Evolutionary conservation across 2,329 filamentous ascomycete species (phyloP), one percentile per base, ranked within the genome.

Genomic region (Colletotrichum destructivum): DNA sequence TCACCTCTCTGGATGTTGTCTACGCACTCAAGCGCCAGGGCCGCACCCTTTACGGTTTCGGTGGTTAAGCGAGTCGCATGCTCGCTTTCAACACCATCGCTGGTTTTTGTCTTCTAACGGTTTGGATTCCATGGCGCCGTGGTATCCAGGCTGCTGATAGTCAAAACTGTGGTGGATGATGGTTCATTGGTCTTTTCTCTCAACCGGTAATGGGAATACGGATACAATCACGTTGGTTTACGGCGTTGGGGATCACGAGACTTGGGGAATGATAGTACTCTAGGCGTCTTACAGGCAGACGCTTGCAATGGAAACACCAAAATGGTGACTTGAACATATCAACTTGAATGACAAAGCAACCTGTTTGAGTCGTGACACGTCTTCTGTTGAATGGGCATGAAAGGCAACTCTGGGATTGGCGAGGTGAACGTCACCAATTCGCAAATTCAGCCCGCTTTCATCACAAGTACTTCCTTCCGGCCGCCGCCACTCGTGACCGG

Each of bases 31-130:
- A 92, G 88, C 86, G 90, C 83, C 90, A 92, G 85, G 90, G 90
- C 81, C 88, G 92, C 81, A 93, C 93, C 82, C 92, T 95, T 76
- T 96, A 95, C 89, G 93, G 93, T 88, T 95, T 95, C 89, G 93
- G 93, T 89, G 93, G 93, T 89, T 96, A 93, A 91, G 73, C 69
- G 69, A 59, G 59, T 66, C 71, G 18, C 75, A 15, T n/a, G 54
- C 75, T 21, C 38, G 55, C 62, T 67, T 64, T 69, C 74, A 40
- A 46, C 13, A 46, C 38, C 15, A 38, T 18, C 40, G 35, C 5
- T n/a, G n/a, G 47, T n/a, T 26, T 52, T 13, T 26, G 44, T 46
- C 38, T 23, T 66, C 26, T 18, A 7, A 11, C 15, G n/a, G 42
- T 66, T 51, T 55, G 60, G 38, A 26, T 49, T 51, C 55, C 65